phyloP scores from a whole-genome alignment of 495 filamentous ascomycete species.

The Lasiosphaeriaceae sp. region DNA sequence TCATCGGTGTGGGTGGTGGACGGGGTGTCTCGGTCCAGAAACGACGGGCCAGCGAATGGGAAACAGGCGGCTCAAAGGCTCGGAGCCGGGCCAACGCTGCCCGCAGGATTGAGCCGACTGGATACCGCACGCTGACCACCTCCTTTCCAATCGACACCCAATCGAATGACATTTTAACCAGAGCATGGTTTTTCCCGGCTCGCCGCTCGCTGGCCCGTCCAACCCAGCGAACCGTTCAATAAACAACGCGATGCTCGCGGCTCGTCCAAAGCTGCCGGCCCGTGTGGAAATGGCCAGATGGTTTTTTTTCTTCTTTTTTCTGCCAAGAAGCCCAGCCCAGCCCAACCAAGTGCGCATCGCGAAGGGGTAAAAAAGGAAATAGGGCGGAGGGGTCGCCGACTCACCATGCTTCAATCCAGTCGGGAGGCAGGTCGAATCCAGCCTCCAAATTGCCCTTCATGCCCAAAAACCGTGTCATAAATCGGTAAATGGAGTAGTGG shows the following conservation, averaged over 20 bases:
- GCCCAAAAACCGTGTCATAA: slow-evolving; percentile 61
- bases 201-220: not conserved
- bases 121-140: not conserved
- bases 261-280: not conserved
- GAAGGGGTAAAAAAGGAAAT: not conserved
- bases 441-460: slow-evolving; percentile 61
- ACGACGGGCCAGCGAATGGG: not conserved
- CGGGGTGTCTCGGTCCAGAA: not conserved
- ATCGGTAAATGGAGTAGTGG: slow-evolving; percentile 68
- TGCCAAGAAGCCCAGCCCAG: not conserved
- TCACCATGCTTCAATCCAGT: slow-evolving; percentile 59
- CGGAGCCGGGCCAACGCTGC: not conserved
- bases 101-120: not conserved
- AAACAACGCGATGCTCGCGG: not conserved
- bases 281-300: not conserved
- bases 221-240: not conserved
- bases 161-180: not conserved
- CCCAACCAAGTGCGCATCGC: not conserved
- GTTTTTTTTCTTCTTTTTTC: no score
- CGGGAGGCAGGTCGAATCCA: slow-evolving; percentile 54
- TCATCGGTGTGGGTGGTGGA: not conserved
- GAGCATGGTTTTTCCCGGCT: not conserved
- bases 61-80: not conserved
- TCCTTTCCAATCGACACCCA: no score
- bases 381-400: slow-evolving; percentile 1